Evolutionary conservation across 345 rosid genomes (phyloP), one percentile per base, ranked within the genome.

Genomic region (Syzygium aqueum): DNA sequence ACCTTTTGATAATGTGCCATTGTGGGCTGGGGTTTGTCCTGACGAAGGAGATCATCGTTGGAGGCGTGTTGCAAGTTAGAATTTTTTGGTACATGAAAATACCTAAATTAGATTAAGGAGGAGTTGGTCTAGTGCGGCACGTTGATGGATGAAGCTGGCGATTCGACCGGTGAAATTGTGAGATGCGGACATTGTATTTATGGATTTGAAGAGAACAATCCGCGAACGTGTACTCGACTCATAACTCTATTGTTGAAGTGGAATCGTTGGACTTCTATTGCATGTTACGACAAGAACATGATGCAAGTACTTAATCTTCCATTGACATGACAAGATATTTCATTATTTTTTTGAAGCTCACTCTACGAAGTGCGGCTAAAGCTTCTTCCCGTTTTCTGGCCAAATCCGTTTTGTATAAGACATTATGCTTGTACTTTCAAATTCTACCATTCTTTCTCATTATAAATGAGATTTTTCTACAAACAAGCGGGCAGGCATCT

Each of bases 101-200:
- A 14, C 33, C 19, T 3, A n/a, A 61, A 10, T 61, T 61, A 13
- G 73, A 61, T 7, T n/a, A 13, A 61, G 73, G 73, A n/a, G 37
- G 73, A 61, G 73, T 3, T 61, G 73, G 19, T 61, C 37, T 61
- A 14, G 37, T n/a, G 73, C 33, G 10, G 5, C 37, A 13, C 28
- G 3, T 59, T 27, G 65, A 59, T 1, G 7, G 0, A 28, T 27
- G 65, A 27, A 27, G 30, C 28, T 14, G 0, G 0, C 5, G 30
- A 59, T 4, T n/a, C 16, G 0, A 59, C 1, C 65, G 12, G 12
- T 59, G 30, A 59, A 59, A 11, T 59, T 11, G 25, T 33, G 80
- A 67, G 78, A 67, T 5, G 46, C 21, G 43, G 25, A 67, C 80
- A 17, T 10, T 10, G 13, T 67, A 67, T 33, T 67, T 67, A 33